These are phyloP conservation scores for Rhizopus sp. DNA, from an alignment of 371 early-diverging fungal species.

Conservation along the genomic window DNA sequence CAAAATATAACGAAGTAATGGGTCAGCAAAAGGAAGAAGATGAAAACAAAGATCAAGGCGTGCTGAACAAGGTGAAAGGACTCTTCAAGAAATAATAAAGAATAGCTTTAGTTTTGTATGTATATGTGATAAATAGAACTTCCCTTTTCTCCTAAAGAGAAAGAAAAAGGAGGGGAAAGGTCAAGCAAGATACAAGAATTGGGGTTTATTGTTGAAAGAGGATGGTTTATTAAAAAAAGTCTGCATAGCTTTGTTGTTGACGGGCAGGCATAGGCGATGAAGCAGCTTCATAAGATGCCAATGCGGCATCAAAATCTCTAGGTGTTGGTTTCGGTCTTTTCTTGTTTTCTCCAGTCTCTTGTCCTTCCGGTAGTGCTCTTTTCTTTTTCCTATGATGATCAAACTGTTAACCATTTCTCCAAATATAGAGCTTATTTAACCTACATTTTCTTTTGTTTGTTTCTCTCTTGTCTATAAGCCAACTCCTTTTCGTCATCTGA, in stretches of 20 bases:
- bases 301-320: slow-evolving; percentile 26
- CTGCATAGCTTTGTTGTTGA: slow-evolving; percentile 39
- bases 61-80: slow-evolving; percentile 36
- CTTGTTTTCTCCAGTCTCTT: not conserved
- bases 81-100: slow-evolving; percentile 39
- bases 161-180: not conserved
- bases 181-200: no score
- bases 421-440: not conserved
- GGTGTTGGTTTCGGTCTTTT: not conserved
- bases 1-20: not conserved
- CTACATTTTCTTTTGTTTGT: slow-evolving; percentile 29
- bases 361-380: not conserved
- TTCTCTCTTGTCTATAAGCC: slow-evolving; percentile 52
- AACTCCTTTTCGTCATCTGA: slow-evolving; percentile 88
- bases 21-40: slow-evolving; percentile 12
- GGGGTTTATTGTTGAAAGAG: not conserved
- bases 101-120: not conserved
- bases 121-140: not conserved
- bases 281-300: slow-evolving; percentile 23
- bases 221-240: slow-evolving; percentile 9
- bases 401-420: not conserved
- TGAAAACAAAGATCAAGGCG: slow-evolving; percentile 20
- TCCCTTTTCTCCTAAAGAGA: no score
- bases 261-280: slow-evolving; percentile 15
- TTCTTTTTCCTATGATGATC: slow-evolving; percentile 13